These are phyloP conservation scores for Pelagophyceae sp. DNA, from an alignment of 352 stramenopile species.

Conservation along the genomic window DNA sequence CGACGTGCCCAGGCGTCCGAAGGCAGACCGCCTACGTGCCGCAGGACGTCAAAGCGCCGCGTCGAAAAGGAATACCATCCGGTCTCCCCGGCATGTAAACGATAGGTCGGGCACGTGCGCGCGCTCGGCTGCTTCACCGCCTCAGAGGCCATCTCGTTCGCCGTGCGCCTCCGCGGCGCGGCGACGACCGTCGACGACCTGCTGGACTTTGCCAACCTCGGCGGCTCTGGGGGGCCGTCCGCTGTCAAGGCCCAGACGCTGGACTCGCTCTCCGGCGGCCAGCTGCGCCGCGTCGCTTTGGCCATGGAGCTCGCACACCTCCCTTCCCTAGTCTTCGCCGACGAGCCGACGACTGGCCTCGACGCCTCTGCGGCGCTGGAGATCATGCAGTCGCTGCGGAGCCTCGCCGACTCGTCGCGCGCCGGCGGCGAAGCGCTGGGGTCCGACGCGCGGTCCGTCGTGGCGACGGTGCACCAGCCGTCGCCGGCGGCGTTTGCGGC, in stretches of 20 bases:
- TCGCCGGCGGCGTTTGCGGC: neutral
- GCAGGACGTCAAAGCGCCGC: neutral
- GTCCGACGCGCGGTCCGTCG: neutral
- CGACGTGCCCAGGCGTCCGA: neutral
- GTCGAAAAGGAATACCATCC: too few relatives aligned
- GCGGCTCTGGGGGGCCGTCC: too few relatives aligned
- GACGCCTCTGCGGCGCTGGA: neutral
- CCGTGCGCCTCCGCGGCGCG: neutral
- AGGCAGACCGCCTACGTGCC: neutral
- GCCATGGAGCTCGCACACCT: neutral
- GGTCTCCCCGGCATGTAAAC: too few relatives aligned
- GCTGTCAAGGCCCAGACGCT: neutral
- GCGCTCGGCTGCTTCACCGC: neutral
- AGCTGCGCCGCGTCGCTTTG: neutral
- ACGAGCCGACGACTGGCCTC: constrained; percentile 11
- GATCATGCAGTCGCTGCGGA: neutral
- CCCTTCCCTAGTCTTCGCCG: neutral
- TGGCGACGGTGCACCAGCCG: neutral
- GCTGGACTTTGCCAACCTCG: neutral
- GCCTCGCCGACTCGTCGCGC: constrained; percentile 1
- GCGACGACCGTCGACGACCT: neutral
- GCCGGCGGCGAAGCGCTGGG: neutral
- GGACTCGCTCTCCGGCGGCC: neutral
- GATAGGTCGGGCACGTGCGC: neutral
- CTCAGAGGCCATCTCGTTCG: neutral